These are phyloP conservation scores for Narthecium ossifragum DNA, from an alignment of 106 monocot genomes.

Conservation along the genomic window DNA sequence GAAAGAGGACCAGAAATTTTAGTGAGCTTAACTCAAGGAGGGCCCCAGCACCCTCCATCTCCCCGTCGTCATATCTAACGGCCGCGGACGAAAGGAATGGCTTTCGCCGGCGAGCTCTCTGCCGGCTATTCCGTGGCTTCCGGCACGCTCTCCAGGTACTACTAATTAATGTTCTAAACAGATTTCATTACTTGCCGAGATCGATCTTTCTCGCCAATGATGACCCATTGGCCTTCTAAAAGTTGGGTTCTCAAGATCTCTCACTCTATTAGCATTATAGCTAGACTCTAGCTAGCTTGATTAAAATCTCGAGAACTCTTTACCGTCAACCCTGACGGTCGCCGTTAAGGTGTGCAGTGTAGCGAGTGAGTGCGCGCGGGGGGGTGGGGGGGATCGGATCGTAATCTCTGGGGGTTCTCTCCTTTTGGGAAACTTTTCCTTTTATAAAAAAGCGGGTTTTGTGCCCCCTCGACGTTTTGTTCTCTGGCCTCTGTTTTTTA, in stretches of 20 bases:
- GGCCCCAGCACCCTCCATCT: too few relatives aligned
- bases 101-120: too few relatives aligned
- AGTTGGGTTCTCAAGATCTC: neutral
- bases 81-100: too few relatives aligned
- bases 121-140: neutral
- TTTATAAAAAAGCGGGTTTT: conserved; percentile 19
- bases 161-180: too few relatives aligned
- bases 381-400: neutral
- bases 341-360: too few relatives aligned
- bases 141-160: neutral
- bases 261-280: neutral
- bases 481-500: conserved; percentile 26
- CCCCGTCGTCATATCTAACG: too few relatives aligned
- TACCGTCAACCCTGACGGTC: too few relatives aligned
- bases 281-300: too few relatives aligned
- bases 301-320: too few relatives aligned
- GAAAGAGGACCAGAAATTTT: neutral
- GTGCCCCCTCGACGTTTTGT: conserved; percentile 20
- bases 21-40: neutral
- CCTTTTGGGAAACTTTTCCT: conserved; percentile 18
- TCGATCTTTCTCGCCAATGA: neutral
- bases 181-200: too few relatives aligned
- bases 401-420: conserved; percentile 4
- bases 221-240: neutral
- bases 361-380: neutral